phyloP scores from a whole-genome alignment of 179 eudicot genomes.

The Sideroxylon spinosum region DNA sequence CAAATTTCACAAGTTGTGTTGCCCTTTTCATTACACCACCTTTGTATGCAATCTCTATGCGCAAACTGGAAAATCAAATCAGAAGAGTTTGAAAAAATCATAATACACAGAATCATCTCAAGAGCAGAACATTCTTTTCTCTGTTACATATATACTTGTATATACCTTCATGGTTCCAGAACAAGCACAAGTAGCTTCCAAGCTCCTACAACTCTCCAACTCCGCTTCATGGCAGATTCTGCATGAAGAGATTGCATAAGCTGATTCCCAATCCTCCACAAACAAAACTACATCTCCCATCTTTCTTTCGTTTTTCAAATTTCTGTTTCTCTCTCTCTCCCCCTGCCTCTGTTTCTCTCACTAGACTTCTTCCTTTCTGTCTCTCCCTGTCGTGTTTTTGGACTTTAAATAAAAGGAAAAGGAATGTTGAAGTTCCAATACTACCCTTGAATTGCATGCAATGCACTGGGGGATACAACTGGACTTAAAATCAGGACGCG shows the following conservation, averaged over 20 bases:
- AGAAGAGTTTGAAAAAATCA: background rate
- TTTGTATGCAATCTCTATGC: slow-evolving; percentile 94
- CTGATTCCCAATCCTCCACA: slow-evolving; percentile 37
- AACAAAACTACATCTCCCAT: slow-evolving; percentile 50
- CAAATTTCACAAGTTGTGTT: slow-evolving; percentile 86
- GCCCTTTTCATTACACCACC: slow-evolving; percentile 95
- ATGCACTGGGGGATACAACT: no score
- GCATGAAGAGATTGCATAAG: slow-evolving; percentile 29
- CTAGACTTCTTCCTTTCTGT: slow-evolving; percentile 7
- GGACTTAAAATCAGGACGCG: no score
- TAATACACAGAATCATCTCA: background rate
- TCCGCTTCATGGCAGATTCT: slow-evolving; percentile 95
- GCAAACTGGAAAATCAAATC: slow-evolving; percentile 54
- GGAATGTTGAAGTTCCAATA: slow-evolving; percentile 1
- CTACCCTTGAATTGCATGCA: slow-evolving; percentile 1
- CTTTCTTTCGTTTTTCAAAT: background rate
- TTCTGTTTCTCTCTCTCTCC: background rate
- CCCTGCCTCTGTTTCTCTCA: slow-evolving; percentile 8
- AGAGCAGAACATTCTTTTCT: background rate
- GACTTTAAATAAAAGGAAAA: slow-evolving; percentile 25
- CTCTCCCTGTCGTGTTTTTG: background rate
- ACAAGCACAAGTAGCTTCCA: slow-evolving; percentile 89
- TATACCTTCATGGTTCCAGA: slow-evolving; percentile 85
- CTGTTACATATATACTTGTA: background rate
- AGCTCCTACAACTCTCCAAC: slow-evolving; percentile 46